Evolutionary conservation across 768 basidiomycete species (phyloP).

Genomic region (Termitomyces sp.): DNA sequence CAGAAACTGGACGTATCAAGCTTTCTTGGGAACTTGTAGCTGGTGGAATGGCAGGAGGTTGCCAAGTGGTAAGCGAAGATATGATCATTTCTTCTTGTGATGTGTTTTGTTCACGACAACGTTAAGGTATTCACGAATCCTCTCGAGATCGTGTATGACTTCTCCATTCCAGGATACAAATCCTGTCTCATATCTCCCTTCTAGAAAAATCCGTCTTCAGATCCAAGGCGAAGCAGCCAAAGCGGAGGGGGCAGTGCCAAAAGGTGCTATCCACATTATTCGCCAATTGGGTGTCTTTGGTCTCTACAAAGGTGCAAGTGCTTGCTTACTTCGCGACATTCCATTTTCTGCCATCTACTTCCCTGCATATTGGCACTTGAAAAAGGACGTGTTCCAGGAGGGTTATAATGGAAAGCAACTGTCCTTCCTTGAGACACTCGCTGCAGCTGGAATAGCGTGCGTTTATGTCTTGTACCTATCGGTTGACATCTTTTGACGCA

Average conservation of each 20-base stretch:
- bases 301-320: constrained; percentile 88
- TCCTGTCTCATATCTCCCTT: constrained; percentile 6
- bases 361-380: constrained; percentile 82
- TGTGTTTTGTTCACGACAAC: constrained; percentile 2
- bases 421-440: constrained; percentile 84
- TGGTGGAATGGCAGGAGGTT: constrained; percentile 91
- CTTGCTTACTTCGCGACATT: constrained; percentile 91
- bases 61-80: constrained; percentile 81
- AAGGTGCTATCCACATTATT: constrained; percentile 89
- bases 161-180: background rate
- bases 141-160: constrained; percentile 83
- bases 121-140: constrained; percentile 93
- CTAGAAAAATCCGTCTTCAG: constrained; percentile 88
- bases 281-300: constrained; percentile 90
- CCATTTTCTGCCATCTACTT: constrained; percentile 96
- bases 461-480: constrained; percentile 23
- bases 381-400: constrained; percentile 93
- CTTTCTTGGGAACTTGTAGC: constrained; percentile 89
- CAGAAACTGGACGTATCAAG: constrained; percentile 92
- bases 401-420: constrained; percentile 93
- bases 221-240: constrained; percentile 95
- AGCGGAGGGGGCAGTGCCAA: constrained; percentile 69
- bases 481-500: constrained; percentile 21
- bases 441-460: constrained; percentile 77
- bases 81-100: background rate